A percentile compares a stretch with the other conserved stretches of the same genome.
These are phyloP conservation scores for Colletotrichum sp. DNA, from an alignment of 2,329 filamentous ascomycete genomes.

Conservation along the genomic window DNA sequence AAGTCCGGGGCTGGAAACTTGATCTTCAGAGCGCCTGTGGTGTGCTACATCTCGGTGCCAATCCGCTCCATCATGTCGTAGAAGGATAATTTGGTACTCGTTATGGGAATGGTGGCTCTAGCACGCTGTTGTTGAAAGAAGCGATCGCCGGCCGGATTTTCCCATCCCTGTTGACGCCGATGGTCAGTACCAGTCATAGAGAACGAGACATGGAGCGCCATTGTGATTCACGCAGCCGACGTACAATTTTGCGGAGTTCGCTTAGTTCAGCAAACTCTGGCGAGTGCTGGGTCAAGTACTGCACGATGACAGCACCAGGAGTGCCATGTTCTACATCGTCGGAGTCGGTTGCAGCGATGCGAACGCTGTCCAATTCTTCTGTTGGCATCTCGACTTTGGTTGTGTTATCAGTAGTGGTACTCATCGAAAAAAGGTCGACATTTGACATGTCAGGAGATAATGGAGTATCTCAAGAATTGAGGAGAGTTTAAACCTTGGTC, in stretches of 20 bases:
- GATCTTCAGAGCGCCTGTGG: neutral
- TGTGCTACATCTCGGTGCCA: neutral
- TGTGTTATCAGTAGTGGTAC: rapidly evolving
- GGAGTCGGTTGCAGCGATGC: neutral
- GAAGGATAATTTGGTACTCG: neutral
- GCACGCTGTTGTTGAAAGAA: neutral
- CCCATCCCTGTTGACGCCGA: neutral
- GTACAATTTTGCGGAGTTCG: neutral
- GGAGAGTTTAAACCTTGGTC: neutral
- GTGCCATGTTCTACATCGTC: neutral
- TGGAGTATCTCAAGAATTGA: rapidly evolving
- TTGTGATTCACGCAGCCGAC: neutral
- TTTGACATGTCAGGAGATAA: neutral
- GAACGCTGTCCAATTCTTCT: neutral
- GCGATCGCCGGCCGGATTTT: neutral
- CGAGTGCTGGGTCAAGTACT: neutral
- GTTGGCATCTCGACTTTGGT: neutral
- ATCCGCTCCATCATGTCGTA: neutral
- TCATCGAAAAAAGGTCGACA: neutral
- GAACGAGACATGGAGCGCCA: neutral
- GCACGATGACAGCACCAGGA: neutral
- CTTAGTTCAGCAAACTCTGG: neutral
- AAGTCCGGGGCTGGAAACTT: neutral
- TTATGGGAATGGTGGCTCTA: neutral
- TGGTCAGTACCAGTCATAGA: neutral